These are phyloP conservation scores for Verticillium tricorpus DNA, from an alignment of 2,329 filamentous ascomycete genomes.

Conservation along the genomic window DNA sequence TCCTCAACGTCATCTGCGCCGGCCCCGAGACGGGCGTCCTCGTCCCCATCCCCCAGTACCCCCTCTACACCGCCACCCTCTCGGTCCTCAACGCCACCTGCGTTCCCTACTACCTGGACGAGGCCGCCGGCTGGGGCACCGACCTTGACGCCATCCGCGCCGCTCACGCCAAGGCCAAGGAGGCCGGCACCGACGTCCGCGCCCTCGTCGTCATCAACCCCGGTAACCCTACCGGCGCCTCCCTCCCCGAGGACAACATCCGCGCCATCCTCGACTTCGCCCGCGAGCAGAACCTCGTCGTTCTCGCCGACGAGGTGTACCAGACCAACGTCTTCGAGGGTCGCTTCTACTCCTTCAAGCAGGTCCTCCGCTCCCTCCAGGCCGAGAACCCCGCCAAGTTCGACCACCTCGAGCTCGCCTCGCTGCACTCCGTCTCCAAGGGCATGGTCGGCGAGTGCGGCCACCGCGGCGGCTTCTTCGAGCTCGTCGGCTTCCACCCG, in stretches of 20 bases:
- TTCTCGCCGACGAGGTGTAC: slow-evolving; percentile 97
- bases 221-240: slow-evolving; percentile 93
- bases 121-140: slow-evolving; percentile 82
- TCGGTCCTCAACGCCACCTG: slow-evolving; percentile 77
- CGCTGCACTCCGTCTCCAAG: slow-evolving; percentile 91
- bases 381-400: slow-evolving; percentile 69
- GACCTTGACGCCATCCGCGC: slow-evolving; percentile 72
- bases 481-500: slow-evolving; percentile 83
- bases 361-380: slow-evolving; percentile 77
- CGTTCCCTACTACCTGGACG: slow-evolving; percentile 92
- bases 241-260: slow-evolving; percentile 73
- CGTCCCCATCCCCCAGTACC: slow-evolving; percentile 92
- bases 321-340: slow-evolving; percentile 97
- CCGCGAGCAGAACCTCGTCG: slow-evolving; percentile 75
- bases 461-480: slow-evolving; percentile 96
- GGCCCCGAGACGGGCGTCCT: slow-evolving; percentile 75
- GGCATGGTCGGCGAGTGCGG: slow-evolving; percentile 99
- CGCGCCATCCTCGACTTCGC: slow-evolving; percentile 83
- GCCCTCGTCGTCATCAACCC: slow-evolving; percentile 98
- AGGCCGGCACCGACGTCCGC: slow-evolving; percentile 78
- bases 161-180: slow-evolving; percentile 69
- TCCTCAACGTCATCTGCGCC: slow-evolving; percentile 84
- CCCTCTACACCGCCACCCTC: slow-evolving; percentile 92
- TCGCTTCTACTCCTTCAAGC: slow-evolving; percentile 94
- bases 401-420: slow-evolving; percentile 82